Base-by-base conservation (phyloP, 257 asterid genomes). In the Capsicum rhomboideum region DNA sequence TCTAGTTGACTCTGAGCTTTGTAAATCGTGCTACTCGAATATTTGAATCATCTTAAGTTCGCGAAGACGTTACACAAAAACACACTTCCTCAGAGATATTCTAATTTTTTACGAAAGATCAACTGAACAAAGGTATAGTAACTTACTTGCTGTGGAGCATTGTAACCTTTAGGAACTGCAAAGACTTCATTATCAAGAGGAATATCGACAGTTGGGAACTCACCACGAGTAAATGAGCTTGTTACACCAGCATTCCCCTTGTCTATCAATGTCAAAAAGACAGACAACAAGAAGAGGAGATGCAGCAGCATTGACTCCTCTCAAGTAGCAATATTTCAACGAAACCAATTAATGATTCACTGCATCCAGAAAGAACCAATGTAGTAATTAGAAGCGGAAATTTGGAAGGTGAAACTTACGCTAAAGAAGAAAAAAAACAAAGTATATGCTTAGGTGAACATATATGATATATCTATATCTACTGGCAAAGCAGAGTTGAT, bases 61-160 rank as follows among this genome's bases (percentile, higher is more conserved):
- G 4, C n/a, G 2, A 75, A 21, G 13, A 46, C 18, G 20, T 50
- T 46, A 46, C 58, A 74, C 34, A 3, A 12, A 13, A 44, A 44
- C 1, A 12, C 58, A 46, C 40, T 21, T 0, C 29, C 13, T 74
- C 31, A 11, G 1, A 71, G 6, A 16, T 18, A 68, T 16, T 34
- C 4, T 34, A 34, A 58, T 31, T 66, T 18, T 11, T 68, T 5
- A 13, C 16, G 44, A 29, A 74, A 74, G 40, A 74, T 74, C 59
- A 74, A 74, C 14, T n/a, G 13, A 21, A 72, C 4, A 74, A 8
- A 77, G 81, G 23, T 16, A 8, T 7, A 50, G 26, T 46, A 21
- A 52, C 97, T 91, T 89, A 96, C 99, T 91, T 94, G 99, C 79
- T 96, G 98, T 29, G 98, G 98, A 49, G 98, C 95, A 89, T 96